phyloP scores from a whole-genome alignment of 108 stramenopile species.

The Nannochloropsis gaditana region DNA sequence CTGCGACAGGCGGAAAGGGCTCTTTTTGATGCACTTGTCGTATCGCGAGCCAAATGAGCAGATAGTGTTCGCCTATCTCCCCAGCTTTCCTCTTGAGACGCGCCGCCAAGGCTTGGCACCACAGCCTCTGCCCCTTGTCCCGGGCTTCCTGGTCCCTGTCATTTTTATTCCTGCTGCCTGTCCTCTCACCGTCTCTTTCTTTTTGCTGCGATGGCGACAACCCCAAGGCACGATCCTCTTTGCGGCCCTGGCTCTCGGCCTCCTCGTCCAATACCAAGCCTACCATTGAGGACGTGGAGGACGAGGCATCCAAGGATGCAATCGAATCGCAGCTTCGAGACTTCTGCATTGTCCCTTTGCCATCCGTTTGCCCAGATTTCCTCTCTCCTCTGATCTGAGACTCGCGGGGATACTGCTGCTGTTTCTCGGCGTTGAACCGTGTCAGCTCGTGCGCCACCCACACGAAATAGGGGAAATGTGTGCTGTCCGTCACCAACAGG shows the following conservation, averaged over 20 bases:
- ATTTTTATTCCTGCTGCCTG: background rate
- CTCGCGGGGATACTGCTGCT: slow-evolving; percentile 28
- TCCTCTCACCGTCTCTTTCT: background rate
- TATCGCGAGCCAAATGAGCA: slow-evolving; percentile 63
- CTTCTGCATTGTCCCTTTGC: background rate
- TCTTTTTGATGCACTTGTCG: slow-evolving; percentile 63
- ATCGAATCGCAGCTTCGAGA: background rate
- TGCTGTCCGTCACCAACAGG: slow-evolving; percentile 60
- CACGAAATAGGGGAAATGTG: slow-evolving; percentile 67
- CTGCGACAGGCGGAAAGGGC: slow-evolving; percentile 63
- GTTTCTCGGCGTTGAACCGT: background rate
- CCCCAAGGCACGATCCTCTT: background rate
- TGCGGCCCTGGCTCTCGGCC: background rate
- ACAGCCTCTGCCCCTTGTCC: background rate
- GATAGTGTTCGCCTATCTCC: slow-evolving; percentile 32
- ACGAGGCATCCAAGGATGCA: background rate
- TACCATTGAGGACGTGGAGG: slow-evolving; percentile 4
- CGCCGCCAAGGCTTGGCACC: background rate
- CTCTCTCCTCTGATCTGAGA: background rate
- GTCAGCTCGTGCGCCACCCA: slow-evolving; percentile 62
- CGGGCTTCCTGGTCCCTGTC: background rate
- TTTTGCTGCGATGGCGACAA: background rate
- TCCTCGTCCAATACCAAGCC: background rate
- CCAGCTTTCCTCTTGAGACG: slow-evolving; percentile 25
- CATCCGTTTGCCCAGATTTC: background rate